Conservation (phyloP, 2,329 filamentous ascomycete species). For the Orbilia ellipsospora region DNA sequence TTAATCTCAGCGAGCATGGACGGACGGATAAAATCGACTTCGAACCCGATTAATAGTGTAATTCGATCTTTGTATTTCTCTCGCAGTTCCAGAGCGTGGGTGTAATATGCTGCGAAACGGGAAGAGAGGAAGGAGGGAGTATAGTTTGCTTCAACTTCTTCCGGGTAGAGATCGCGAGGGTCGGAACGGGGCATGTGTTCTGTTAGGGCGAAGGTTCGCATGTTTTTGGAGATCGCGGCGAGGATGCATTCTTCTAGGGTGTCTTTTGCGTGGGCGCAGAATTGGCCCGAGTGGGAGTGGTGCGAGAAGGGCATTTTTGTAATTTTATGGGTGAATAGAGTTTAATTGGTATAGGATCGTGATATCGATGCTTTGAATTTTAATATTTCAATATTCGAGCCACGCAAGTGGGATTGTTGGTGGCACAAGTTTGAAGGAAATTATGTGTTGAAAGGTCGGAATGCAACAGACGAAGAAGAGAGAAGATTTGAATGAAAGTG, state of each 20-base stretch:
- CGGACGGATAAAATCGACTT: constrained; percentile 89
- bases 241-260: constrained; percentile 84
- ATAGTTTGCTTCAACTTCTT: constrained; percentile 72
- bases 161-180: constrained; percentile 84
- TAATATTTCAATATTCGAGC: too few relatives aligned
- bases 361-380: too few relatives aligned
- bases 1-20: constrained; percentile 72
- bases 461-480: background rate
- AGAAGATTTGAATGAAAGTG: background rate
- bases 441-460: background rate
- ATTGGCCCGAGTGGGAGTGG: constrained; percentile 97
- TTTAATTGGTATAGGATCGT: too few relatives aligned
- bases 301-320: constrained; percentile 89
- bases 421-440: too few relatives aligned
- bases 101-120: constrained; percentile 77
- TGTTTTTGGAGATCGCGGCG: constrained; percentile 79
- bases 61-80: constrained; percentile 76
- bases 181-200: constrained; percentile 92
- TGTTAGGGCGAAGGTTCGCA: constrained; percentile 85
- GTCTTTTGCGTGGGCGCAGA: constrained; percentile 91
- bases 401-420: too few relatives aligned
- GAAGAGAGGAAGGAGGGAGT: constrained; percentile 64
- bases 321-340: background rate
- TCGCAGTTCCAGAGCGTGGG: constrained; percentile 79
- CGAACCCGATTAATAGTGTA: constrained; percentile 86